Base-by-base conservation (phyloP, 2,329 filamentous ascomycete genomes). In the Sclerotinia subarctica region DNA sequence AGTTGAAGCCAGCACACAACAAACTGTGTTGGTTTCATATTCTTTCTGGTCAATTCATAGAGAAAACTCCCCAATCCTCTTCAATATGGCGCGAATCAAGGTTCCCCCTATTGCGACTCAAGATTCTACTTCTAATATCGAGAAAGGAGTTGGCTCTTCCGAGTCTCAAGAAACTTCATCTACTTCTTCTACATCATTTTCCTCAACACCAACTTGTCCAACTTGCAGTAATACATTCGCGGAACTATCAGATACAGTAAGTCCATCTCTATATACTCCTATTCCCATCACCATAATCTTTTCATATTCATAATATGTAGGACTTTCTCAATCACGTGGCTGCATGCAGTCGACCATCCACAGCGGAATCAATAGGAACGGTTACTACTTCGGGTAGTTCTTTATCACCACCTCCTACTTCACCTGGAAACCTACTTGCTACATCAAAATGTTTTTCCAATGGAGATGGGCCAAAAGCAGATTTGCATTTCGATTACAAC, bases 291-390 rank as follows among this genome's bases (percentile, higher is more conserved):
- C 26, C 29, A 58, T 52, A 19, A 58, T 66, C 26, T 29, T 49
- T 59, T 54, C 47, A 57, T 69, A 69, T 69, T 74, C 69, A 75
- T 69, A 67, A 54, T 70, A 58, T 72, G 59, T 68, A 76, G 75
- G 70, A 75, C 64, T 75, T 73, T 69, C 63, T 69, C 8, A 64
- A 73, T 74, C 75, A 77, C 73, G 73, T 76, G 74, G 69, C 70
- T 26, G 66, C 66, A 60, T 76, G 74, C 67, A 71, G 66, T 64
- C 66, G 69, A 29, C 70, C 71, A 56, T 69, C 64, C 66, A 72
- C 68, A 44, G 71, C 70, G 56, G 67, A 68, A 58, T 57, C 64
- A 47, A 70, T 68, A 52, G 71, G 70, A 64, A 69, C 63, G 59
- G 32, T 52, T 29, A 69, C 68, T 52, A 69, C 63, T 67, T 70